Evolutionary conservation across 2,329 filamentous ascomycete species (phyloP).

Genomic region (Aspergillus transmontanensis): DNA sequence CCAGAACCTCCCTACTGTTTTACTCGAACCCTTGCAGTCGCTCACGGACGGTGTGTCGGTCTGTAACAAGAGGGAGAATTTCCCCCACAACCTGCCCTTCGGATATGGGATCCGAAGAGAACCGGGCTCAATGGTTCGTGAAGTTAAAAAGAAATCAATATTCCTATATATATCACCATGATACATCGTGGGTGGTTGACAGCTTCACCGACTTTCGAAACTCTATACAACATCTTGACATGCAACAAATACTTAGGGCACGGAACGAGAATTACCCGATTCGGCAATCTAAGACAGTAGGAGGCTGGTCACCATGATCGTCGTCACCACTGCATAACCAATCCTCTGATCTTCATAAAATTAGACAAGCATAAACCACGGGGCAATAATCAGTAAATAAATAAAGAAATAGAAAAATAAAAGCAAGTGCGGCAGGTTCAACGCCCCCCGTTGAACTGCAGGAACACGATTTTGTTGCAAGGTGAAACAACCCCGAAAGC

Average conservation of each 20-base stretch:
- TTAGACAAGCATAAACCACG: not conserved
- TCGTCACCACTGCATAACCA: not conserved
- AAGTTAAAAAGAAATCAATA: not conserved
- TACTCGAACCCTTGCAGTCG: slow-evolving; percentile 1
- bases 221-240: not conserved
- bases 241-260: not conserved
- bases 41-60: not conserved
- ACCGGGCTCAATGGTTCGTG: not conserved
- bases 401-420: not conserved
- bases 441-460: slow-evolving; percentile 8
- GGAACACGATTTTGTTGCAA: slow-evolving; percentile 16
- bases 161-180: not conserved
- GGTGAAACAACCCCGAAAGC: slow-evolving; percentile 14
- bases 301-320: not conserved
- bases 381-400: not conserved
- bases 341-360: slow-evolving; percentile 1
- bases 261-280: not conserved
- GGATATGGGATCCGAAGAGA: not conserved
- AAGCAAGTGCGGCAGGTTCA: slow-evolving; percentile 8
- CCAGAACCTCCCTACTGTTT: slow-evolving; percentile 14
- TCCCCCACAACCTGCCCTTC: not conserved
- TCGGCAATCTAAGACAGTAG: not conserved
- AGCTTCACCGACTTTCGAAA: not conserved
- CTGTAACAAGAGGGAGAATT: not conserved
- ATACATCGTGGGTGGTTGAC: not conserved